Conservation (phyloP, 495 filamentous ascomycete genomes). For the Rostrohypoxylon terebratum region DNA sequence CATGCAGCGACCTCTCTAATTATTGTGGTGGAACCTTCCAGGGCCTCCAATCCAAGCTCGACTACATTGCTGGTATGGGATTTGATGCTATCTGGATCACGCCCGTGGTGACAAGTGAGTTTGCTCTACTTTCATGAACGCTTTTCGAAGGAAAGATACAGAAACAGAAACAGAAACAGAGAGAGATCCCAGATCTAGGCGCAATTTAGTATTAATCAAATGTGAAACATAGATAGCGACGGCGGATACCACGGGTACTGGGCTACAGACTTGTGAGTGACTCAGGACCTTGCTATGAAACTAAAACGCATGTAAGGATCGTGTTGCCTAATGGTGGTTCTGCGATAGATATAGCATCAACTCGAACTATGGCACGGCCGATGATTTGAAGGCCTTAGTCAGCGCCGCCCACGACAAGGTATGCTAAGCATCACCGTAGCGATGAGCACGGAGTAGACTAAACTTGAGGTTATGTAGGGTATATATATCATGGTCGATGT, state of each 20-base stretch:
- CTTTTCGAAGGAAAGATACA: no score
- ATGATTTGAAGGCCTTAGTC: conserved; percentile 68
- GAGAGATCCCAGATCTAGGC: not conserved
- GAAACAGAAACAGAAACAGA: no score
- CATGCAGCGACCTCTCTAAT: conserved; percentile 60
- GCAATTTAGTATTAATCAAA: conserved; percentile 16
- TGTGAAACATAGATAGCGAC: conserved; percentile 41
- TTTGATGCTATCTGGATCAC: conserved; percentile 89
- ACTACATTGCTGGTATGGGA: conserved; percentile 81
- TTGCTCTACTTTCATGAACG: not conserved
- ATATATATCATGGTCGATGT: conserved; percentile 81
- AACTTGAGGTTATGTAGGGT: conserved; percentile 24
- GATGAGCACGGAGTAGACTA: conserved; percentile 54
- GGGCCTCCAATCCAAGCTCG: conserved; percentile 76
- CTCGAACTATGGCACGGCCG: conserved; percentile 72
- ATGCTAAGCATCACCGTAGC: not conserved
- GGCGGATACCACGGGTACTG: conserved; percentile 80
- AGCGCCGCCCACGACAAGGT: conserved; percentile 58
- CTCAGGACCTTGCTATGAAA: not conserved
- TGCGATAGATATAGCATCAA: conserved; percentile 65
- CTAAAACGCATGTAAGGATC: not conserved
- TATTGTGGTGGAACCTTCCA: conserved; percentile 84
- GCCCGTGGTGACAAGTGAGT: conserved; percentile 68
- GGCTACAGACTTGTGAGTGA: conserved; percentile 69
- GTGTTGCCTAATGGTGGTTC: not conserved